These are phyloP conservation scores for Vitis hybrid DNA, from an alignment of 177 flowering plant species.

Conservation along the genomic window DNA sequence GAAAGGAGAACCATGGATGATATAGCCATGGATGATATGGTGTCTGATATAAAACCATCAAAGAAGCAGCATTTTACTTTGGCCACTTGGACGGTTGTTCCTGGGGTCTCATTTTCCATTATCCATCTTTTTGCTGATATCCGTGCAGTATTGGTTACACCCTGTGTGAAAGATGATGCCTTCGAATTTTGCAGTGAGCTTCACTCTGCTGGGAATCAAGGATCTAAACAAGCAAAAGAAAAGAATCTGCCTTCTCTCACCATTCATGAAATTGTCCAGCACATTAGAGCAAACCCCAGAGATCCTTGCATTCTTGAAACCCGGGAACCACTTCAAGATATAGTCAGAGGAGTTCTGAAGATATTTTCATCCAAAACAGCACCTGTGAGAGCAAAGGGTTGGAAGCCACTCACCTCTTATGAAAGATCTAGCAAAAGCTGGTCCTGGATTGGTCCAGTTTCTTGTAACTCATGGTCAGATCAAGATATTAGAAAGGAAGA, in stretches of 20 bases:
- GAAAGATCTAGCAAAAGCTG: conserved; percentile 76
- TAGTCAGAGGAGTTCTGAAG: conserved; percentile 89
- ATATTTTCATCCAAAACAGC: conserved; percentile 88
- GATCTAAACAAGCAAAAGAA: conserved; percentile 29
- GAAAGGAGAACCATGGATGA: conserved; percentile 39
- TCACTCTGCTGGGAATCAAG: conserved; percentile 24
- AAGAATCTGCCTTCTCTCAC: conserved; percentile 64
- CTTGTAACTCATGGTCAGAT: conserved; percentile 37
- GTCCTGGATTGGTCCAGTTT: conserved; percentile 85
- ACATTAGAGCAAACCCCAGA: conserved; percentile 86
- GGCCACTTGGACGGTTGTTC: conserved; percentile 84
- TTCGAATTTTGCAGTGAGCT: conserved; percentile 22
- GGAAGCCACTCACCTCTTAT: conserved; percentile 71
- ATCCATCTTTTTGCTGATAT: conserved; percentile 95
- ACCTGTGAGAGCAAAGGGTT: conserved; percentile 86
- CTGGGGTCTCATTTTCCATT: conserved; percentile 88
- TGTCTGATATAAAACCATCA: conserved; percentile 52
- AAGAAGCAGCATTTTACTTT: conserved; percentile 60
- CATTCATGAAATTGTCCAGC: conserved; percentile 80
- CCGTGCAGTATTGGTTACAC: conserved; percentile 76
- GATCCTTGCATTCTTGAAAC: conserved; percentile 98
- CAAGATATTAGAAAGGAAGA: conserved; percentile 60
- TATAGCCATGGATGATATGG: conserved; percentile 16
- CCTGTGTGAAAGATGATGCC: conserved; percentile 34
- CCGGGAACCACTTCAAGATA: conserved; percentile 93